phyloP scores from a whole-genome alignment of 768 basidiomycete genomes.

The Mycena crocata region DNA sequence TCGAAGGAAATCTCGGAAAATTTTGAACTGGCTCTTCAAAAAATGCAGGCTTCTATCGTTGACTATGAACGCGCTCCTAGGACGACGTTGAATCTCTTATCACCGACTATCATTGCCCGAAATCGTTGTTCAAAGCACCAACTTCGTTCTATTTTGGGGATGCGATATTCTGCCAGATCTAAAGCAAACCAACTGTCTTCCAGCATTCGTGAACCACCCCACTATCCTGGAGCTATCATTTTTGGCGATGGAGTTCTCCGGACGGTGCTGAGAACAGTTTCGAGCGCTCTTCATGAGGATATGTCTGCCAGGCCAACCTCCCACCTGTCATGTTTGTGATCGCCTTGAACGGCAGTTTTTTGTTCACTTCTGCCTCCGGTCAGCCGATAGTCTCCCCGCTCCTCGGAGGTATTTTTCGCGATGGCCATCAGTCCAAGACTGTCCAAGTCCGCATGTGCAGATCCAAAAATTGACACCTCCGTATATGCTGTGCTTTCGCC shows the following conservation, averaged over 20 bases:
- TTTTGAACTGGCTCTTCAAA: too few species aligned
- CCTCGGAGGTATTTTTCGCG: neutral
- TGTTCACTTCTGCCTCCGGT: constrained; percentile 4
- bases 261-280: neutral
- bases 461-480: constrained; percentile 17
- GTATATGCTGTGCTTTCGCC: constrained; percentile 7
- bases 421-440: constrained; percentile 20
- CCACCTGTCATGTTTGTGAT: constrained; percentile 23
- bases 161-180: constrained; percentile 27
- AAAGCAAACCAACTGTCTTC: constrained; percentile 25
- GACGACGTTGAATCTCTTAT: too few species aligned
- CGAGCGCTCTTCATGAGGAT: constrained; percentile 23
- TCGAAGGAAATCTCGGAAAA: too few species aligned
- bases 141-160: constrained; percentile 11
- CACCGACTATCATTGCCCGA: constrained; percentile 1
- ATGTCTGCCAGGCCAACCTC: constrained; percentile 24
- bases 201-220: constrained; percentile 11
- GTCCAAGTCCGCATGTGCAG: constrained; percentile 20
- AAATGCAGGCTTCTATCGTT: too few species aligned
- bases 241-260: neutral
- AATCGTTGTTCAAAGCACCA: neutral
- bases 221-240: constrained; percentile 11
- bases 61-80: too few species aligned
- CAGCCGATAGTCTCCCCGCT: constrained; percentile 15
- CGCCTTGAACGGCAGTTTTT: constrained; percentile 19